Percentiles rank a stretch among this genome's conserved stretches.
Conservation (phyloP, 441 rosid genomes). For the Hura crepitans region DNA sequence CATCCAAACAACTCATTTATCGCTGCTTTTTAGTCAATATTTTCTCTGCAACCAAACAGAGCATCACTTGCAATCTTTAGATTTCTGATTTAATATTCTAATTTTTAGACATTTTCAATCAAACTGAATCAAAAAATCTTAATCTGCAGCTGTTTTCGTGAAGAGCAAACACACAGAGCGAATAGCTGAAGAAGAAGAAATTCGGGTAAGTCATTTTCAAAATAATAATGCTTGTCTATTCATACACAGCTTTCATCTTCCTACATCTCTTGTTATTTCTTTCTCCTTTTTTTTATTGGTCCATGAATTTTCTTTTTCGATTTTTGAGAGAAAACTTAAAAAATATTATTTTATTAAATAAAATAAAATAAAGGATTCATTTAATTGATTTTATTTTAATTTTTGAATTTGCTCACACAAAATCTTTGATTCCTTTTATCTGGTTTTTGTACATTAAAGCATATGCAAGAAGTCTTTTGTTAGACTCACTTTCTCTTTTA, state of each 20-base stretch:
- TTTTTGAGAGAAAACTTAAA: background rate
- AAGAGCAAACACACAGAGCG: background rate
- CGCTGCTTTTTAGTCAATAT: conserved; percentile 17
- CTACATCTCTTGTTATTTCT: conserved; percentile 19
- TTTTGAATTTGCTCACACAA: conserved; percentile 24
- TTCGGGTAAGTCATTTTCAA: conserved; percentile 45
- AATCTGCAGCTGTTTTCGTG: conserved; percentile 8
- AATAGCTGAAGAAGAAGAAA: background rate
- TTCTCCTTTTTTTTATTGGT: conserved; percentile 25
- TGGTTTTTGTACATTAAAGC: conserved; percentile 10
- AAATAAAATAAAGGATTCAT: background rate
- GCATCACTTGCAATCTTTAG: conserved; percentile 13
- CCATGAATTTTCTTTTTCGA: conserved; percentile 30
- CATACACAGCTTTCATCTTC: conserved; percentile 37
- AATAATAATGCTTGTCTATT: conserved; percentile 36
- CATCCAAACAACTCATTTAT: background rate
- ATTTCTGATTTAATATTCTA: background rate
- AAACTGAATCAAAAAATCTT: background rate
- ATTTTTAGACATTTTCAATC: background rate
- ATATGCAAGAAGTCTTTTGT: conserved; percentile 13
- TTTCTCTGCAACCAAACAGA: conserved; percentile 37
- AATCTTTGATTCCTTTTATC: background rate
- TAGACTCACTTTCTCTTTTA: conserved; percentile 33
- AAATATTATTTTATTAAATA: conserved; percentile 6
- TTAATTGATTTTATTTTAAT: background rate